Base-by-base conservation (phyloP, 208 protist species). In the Acanthamoeba triangularis region DNA sequence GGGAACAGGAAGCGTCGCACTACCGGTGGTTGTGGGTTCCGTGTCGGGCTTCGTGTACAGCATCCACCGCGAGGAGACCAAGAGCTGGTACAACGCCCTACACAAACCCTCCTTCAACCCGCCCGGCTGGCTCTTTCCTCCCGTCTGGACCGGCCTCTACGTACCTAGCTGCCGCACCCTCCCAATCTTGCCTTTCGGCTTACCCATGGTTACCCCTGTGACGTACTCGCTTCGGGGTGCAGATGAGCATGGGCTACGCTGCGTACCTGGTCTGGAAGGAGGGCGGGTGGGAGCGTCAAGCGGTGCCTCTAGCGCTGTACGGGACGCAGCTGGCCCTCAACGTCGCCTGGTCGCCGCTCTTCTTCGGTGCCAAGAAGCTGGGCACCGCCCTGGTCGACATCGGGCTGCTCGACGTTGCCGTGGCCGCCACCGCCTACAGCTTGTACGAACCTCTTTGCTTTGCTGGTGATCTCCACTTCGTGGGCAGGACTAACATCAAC, bases 311-410 rank as follows among this genome's bases (percentile, higher is more conserved):
- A 65, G 72, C 65, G 10, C 44, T 82, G 28, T 94, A 94, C 37
- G 90, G 49, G 11, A 65, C 67, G 37, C 63, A 84, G 30, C 67
- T 94, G 90, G 90, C 65, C 18, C 69, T 94, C 6, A 94, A 84
- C 41, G 11, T 94, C 5, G 67, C 47, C 33, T 94, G 90, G 90
- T 65, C 44, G 18, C 65, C 65, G n/a, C 63, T 94, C 69, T 94
- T 94, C 90, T 94, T 84, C 33, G 90, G 90, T 8, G 72, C 72
- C 11, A 94, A 94, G 90, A 76, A 47, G 52, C 28, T 94, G 8
- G 67, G n/a, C 44, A 4, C 37, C 23, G 90, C 90, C 37, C 69
- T 94, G n/a, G 13, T 94, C 30, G 90, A 94, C 69, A 94, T 78
- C 33, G 44, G 65, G 59, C 33, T 59, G 44, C 47, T 94, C 18